Conservation (phyloP, 441 rosid species). For the Corymbia calophylla region DNA sequence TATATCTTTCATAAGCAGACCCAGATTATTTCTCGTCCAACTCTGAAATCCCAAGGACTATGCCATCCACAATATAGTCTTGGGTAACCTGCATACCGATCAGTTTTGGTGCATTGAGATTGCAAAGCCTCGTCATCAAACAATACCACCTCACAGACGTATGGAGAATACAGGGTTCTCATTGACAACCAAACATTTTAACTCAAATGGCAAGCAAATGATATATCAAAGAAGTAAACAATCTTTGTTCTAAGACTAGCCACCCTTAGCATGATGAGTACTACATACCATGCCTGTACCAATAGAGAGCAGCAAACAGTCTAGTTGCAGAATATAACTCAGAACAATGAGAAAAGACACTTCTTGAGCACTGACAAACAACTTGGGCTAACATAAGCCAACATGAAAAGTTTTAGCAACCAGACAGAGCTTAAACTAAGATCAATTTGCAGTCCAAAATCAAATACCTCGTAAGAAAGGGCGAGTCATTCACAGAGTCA, state of each 20-base stretch:
- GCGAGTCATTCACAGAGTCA: background rate
- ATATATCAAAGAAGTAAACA: background rate
- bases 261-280: background rate
- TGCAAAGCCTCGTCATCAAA: background rate
- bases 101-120: background rate
- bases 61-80: background rate
- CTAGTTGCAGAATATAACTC: background rate
- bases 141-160: background rate
- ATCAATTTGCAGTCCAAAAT: background rate
- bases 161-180: background rate
- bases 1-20: background rate
- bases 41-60: background rate
- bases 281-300: background rate
- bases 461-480: background rate
- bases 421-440: background rate
- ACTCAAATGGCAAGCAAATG: background rate
- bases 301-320: background rate
- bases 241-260: background rate
- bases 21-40: background rate
- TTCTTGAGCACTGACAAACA: background rate
- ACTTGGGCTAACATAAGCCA: background rate
- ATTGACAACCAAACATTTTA: background rate
- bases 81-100: background rate
- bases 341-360: background rate
- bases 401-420: background rate